Base-by-base conservation (phyloP, 2,329 filamentous ascomycete genomes). In the Paraphoma chrysanthemicola region DNA sequence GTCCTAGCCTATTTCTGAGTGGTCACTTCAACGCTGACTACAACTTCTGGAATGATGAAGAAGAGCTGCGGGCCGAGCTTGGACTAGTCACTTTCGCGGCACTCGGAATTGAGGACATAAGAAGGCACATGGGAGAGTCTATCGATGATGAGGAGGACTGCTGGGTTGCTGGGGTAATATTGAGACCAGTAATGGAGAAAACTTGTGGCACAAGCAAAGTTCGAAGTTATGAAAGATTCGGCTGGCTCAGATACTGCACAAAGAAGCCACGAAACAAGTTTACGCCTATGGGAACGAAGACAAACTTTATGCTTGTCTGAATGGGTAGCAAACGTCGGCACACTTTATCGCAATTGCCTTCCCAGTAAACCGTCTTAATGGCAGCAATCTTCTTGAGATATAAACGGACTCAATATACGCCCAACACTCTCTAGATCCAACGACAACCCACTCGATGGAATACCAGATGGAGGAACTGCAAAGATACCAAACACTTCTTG, bases 171-270 rank as follows among this genome's bases (percentile, higher is more conserved):
- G 48, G 39, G 12, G 14, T 51, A 29, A 4, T 51, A n/a, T 29
- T 51, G 4, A 41, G 14, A n/a, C 28, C 48, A 6, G 9, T 36
- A 30, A 7, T 16, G 11, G 17, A 10, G 9, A 12, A 8, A 11
- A 28, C 41, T 29, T 2, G 7, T n/a, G 42, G n/a, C 10, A 36
- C 6, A 44, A 4, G 12, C 33, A 12, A 10, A 4, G 4, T 28
- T 11, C 9, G 23, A 33, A n/a, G 7, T n/a, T 51, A 36, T 18
- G 48, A 51, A 29, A 14, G 41, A 12, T 4, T 51, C 12, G 48
- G 48, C 7, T 51, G 48, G 48, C 41, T 51, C 1, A 16, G 48
- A 8, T 51, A 51, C 29, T 44, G 48, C 14, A 51, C 41, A 6
- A 28, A 44, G 14, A 11, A 33, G 14, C n/a, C 23, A 18, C 36